These are phyloP conservation scores for Graphium sp. DNA, from an alignment of 2,329 filamentous ascomycete species.

Conservation along the genomic window DNA sequence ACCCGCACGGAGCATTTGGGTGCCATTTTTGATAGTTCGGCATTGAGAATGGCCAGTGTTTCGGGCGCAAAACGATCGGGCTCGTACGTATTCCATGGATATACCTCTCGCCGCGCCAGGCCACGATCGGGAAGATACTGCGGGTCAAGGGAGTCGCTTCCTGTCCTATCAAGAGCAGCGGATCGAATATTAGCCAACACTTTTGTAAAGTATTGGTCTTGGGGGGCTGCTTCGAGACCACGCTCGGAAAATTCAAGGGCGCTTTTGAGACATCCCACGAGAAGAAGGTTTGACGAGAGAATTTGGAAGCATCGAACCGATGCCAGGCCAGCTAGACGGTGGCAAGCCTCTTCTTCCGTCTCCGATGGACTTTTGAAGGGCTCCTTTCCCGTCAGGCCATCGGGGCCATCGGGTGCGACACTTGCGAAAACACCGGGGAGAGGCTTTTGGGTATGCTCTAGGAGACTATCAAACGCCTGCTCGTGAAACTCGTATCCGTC, in stretches of 20 bases:
- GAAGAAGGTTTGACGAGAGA: constrained; percentile 37
- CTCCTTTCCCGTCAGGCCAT: too few species aligned
- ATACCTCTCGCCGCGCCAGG: constrained; percentile 52
- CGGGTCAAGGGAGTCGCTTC: constrained; percentile 26
- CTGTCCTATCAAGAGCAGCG: constrained; percentile 30
- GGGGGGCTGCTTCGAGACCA: constrained; percentile 36
- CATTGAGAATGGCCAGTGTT: constrained; percentile 57
- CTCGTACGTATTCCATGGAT: constrained; percentile 51
- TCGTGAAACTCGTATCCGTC: constrained; percentile 75
- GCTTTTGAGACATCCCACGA: constrained; percentile 53
- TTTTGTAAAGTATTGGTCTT: constrained; percentile 36
- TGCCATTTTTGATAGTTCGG: constrained; percentile 48
- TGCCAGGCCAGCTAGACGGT: constrained; percentile 24
- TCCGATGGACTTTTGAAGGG: constrained; percentile 6
- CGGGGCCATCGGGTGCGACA: too few species aligned
- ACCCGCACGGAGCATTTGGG: constrained; percentile 69
- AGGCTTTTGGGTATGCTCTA: too few species aligned
- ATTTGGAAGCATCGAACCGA: constrained; percentile 43
- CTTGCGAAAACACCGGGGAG: too few species aligned
- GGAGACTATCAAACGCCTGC: constrained; percentile 36
- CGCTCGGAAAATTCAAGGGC: constrained; percentile 48
- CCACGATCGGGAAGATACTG: constrained; percentile 51
- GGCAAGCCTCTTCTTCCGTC: constrained; percentile 3
- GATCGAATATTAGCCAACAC: constrained; percentile 35
- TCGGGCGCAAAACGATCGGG: constrained; percentile 55